Base-by-base conservation (phyloP, 495 filamentous ascomycete genomes). In the Platismatia glauca region DNA sequence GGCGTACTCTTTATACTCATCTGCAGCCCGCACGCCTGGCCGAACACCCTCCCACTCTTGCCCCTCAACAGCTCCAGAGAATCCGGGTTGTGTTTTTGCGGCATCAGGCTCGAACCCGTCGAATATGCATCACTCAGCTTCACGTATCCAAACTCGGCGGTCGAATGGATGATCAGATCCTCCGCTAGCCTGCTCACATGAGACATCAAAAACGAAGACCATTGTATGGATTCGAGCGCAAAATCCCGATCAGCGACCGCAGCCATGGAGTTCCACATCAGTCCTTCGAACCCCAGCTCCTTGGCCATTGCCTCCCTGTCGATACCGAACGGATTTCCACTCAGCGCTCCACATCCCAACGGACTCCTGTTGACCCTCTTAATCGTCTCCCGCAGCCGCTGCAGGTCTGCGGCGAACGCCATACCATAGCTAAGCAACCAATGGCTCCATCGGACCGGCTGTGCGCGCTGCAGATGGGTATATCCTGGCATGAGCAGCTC, bases 321-420 rank as follows among this genome's bases (percentile, higher is more conserved):
- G 70, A 97, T 89, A 66, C 82, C 78, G 75, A 96, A 96, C 6
- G 89, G 84, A 76, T 97, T 96, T 33, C 92, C 92, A n/a, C 91
- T 90, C 3, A 96, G 80, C 1, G 91, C 93, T 62, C 93, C 91
- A 59, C 84, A 87, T 8, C 92, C 93, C 3, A 96, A 84, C 0
- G 92, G 89, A 66, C 82, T 86, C 60, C 79, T 74, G 72, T 96
- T 95, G 31, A 96, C 86, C 20, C 90, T 80, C 68, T 79, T 79
- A 64, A 82, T 83, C 13, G 92, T 83, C 73, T 91, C 85, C 15
- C 87, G 80, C 61, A 97, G 79, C 24, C 90, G 83, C 77, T 93
- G 80, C 58, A 96, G 82, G 70, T 96, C 92, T 46, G 77, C 79
- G 11, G 83, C 79, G 69, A 97, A 94, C 59, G 84, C 84, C 29